These are phyloP conservation scores for Vaccinium macrocarpon DNA, from an alignment of 148 eudicot species.

Conservation along the genomic window DNA sequence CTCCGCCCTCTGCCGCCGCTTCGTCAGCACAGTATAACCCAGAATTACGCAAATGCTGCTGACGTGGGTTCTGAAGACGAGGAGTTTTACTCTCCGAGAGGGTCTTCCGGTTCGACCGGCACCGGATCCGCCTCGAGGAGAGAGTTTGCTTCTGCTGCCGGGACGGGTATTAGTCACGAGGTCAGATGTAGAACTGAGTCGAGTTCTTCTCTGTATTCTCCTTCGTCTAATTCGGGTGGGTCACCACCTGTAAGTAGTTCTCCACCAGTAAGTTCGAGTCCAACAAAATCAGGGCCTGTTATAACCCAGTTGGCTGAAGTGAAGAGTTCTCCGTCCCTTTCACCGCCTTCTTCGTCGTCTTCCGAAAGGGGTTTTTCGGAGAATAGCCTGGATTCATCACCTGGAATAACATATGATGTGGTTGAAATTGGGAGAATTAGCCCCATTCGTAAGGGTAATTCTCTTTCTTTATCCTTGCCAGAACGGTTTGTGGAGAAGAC, in stretches of 20 bases:
- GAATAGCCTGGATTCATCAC: neutral
- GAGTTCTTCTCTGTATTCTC: conserved; percentile 34
- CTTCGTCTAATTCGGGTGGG: conserved; percentile 41
- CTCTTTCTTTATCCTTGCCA: too few relatives aligned
- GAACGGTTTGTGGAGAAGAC: conserved; percentile 16
- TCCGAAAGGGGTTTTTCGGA: conserved; percentile 35
- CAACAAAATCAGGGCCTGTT: conserved; percentile 42
- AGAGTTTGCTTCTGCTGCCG: conserved; percentile 37
- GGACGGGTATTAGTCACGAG: conserved; percentile 15
- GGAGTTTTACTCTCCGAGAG: conserved; percentile 88
- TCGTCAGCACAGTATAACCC: conserved; percentile 21
- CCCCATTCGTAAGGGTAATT: neutral
- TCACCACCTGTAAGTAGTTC: conserved; percentile 91
- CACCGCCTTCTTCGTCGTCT: conserved; percentile 30
- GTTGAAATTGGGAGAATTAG: neutral
- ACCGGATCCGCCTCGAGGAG: conserved; percentile 58
- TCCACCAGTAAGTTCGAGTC: conserved; percentile 61
- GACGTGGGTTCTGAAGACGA: conserved; percentile 56
- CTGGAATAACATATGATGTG: neutral
- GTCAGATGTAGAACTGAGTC: conserved; percentile 20
- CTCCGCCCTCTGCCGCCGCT: conserved; percentile 88
- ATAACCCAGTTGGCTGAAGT: conserved; percentile 6
- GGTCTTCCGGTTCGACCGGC: conserved; percentile 51
- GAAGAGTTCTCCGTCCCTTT: conserved; percentile 34
- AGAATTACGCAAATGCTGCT: conserved; percentile 18